A percentile compares a stretch with the other conserved stretches of the same genome.
These are phyloP conservation scores for Abortiporus biennis DNA, from an alignment of 1,284 basidiomycete species.

Conservation along the genomic window DNA sequence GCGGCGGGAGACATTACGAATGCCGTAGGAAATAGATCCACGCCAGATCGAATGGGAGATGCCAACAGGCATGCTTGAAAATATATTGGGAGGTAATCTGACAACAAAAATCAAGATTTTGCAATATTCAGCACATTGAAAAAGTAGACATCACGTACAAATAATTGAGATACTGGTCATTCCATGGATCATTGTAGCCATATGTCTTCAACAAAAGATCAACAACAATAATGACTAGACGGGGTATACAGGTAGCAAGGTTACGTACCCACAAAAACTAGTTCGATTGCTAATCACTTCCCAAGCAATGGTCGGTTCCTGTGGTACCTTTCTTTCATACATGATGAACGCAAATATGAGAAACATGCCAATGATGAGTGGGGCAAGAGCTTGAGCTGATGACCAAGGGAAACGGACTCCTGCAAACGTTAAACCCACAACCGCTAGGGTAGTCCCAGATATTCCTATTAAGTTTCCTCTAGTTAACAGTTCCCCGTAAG, in stretches of 20 bases:
- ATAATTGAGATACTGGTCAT: constrained; percentile 12
- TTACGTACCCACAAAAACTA: constrained; percentile 9
- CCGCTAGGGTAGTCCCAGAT: constrained; percentile 11
- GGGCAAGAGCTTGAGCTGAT: constrained; percentile 14
- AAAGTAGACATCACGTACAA: constrained; percentile 10
- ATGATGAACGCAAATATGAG: constrained; percentile 11
- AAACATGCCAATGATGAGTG: constrained; percentile 12
- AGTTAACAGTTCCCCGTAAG: background rate
- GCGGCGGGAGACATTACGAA: constrained; percentile 19
- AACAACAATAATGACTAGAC: too few species aligned
- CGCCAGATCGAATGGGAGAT: constrained; percentile 17
- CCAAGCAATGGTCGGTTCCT: constrained; percentile 15
- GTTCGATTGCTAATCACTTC: constrained; percentile 12
- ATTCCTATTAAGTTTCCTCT: constrained; percentile 14
- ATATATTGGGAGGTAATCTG: constrained; percentile 31
- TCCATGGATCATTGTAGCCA: constrained; percentile 11
- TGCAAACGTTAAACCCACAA: constrained; percentile 12
- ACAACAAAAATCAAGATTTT: background rate
- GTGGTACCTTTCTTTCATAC: constrained; percentile 12
- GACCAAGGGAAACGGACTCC: constrained; percentile 15
- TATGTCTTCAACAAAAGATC: too few species aligned
- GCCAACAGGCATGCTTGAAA: constrained; percentile 31
- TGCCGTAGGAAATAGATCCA: constrained; percentile 19
- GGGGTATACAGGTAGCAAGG: constrained; percentile 1
- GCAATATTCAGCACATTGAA: background rate